phyloP scores from a whole-genome alignment of 345 rosid genomes.

The Populus euphratica region DNA sequence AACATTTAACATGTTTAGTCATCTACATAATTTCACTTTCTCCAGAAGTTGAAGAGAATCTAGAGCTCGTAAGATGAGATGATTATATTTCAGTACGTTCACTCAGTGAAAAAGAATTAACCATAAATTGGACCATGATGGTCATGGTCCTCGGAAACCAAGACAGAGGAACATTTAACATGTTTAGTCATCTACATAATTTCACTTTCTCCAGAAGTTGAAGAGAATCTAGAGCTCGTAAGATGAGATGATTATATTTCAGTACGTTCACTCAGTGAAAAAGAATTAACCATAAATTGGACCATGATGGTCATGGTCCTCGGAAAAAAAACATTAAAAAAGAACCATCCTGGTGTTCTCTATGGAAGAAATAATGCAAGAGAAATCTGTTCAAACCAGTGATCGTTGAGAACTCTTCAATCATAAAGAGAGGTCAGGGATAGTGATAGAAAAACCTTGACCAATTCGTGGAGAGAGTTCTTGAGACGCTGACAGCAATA shows the following conservation, averaged over 20 bases:
- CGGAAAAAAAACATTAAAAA: background rate
- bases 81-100: background rate
- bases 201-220: conserved; percentile 4
- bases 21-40: conserved; percentile 9
- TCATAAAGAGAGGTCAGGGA: background rate
- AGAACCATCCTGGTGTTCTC: background rate
- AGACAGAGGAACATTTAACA: conserved; percentile 11
- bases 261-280: background rate
- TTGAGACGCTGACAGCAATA: conserved; percentile 32
- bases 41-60: background rate
- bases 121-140: background rate
- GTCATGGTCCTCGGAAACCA: conserved; percentile 2
- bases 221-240: background rate
- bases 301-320: background rate
- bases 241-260: background rate
- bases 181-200: background rate
- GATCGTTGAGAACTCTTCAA: background rate
- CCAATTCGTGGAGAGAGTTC: conserved; percentile 36
- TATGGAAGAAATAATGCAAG: background rate
- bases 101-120: background rate
- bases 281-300: background rate
- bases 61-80: background rate
- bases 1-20: conserved; percentile 4
- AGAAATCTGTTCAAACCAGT: background rate
- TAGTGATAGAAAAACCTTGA: conserved; percentile 28